Base-by-base conservation (phyloP, 2,329 filamentous ascomycete species). In the Blastomyces emzantsi region DNA sequence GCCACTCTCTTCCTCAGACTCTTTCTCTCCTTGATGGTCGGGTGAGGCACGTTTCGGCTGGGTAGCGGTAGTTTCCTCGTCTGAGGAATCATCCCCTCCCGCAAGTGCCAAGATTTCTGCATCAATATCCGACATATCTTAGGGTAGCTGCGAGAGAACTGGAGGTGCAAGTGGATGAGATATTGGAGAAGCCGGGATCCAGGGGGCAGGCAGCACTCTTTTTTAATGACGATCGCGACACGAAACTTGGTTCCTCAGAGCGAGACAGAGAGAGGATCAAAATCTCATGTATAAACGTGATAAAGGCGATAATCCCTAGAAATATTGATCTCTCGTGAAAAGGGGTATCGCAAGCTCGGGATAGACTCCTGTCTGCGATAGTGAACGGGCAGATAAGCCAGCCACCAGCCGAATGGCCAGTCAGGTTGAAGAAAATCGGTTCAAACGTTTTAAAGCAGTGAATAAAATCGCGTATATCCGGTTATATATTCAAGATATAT, bases 21-120 rank as follows among this genome's bases (percentile, higher is more conserved):
- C 66, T 70, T 62, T 52, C 74, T 72, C 62, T 66, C 80, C 77
- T 66, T 82, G 79, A 66, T 78, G 81, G 52, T 67, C 69, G 47
- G 68, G 82, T 79, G 71, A 85, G 78, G 75, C 70, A 78, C 77
- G 70, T 80, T 80, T 76, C 80, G 79, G 72, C 79, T 84, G 84
- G 71, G 82, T 80, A 66, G 85, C 74, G 13, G 22, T 15, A 63
- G 77, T 74, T 68, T 83, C 82, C 66, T 82, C 81, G 67, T 82
- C 80, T 60, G 79, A 81, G 65, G 79, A 78, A 64, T 77, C 74
- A 70, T 81, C 88, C 69, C 90, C 91, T 71, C 91, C 94, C 62
- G 92, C 94, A 68, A 97, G 87, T 72, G 90, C 92, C 68, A 97
- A 88, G 68, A 97, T 87, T 80, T 97, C 93, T 71, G 93, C 92